Conservation (phyloP, 208 protist species). For the Trypanosoma theileri region DNA sequence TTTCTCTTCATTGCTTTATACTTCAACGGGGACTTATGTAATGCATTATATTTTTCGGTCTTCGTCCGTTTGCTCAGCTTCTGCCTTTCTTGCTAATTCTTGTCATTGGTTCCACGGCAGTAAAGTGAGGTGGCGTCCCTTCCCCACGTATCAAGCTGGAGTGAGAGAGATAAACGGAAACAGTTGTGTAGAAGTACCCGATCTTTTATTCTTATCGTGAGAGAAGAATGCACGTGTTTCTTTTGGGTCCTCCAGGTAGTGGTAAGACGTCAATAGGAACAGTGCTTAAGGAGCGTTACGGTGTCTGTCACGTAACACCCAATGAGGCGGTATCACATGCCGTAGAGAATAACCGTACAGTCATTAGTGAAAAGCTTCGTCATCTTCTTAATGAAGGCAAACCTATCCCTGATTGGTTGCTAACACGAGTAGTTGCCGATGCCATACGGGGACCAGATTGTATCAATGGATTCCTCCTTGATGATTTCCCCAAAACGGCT, state of each 20-base stretch:
- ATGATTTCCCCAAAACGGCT: slow-evolving; percentile 82
- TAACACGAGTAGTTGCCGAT: slow-evolving; percentile 69
- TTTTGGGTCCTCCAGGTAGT: slow-evolving; percentile 72
- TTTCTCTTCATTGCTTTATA: too few species aligned
- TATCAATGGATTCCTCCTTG: slow-evolving; percentile 89
- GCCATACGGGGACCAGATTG: slow-evolving; percentile 77
- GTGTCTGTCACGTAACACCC: slow-evolving; percentile 76
- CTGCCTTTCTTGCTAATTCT: too few species aligned
- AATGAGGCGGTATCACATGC: slow-evolving; percentile 71
- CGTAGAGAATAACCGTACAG: slow-evolving; percentile 39
- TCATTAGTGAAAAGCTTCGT: slow-evolving; percentile 46
- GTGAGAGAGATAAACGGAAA: background rate
- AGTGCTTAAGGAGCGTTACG: slow-evolving; percentile 83
- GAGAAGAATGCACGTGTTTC: slow-evolving; percentile 62
- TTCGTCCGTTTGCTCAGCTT: too few species aligned
- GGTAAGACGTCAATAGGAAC: slow-evolving; percentile 80
- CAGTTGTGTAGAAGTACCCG: too few species aligned
- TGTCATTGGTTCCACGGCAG: too few species aligned
- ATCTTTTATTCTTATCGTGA: too few species aligned
- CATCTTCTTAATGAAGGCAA: slow-evolving; percentile 67
- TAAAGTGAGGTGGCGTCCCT: too few species aligned
- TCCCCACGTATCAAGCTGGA: background rate
- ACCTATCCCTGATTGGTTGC: slow-evolving; percentile 59
- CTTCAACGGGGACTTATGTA: too few species aligned
- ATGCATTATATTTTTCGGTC: too few species aligned